Evolutionary conservation across 495 filamentous ascomycete species (phyloP).

Genomic region (Penicillium maclennaniae): DNA sequence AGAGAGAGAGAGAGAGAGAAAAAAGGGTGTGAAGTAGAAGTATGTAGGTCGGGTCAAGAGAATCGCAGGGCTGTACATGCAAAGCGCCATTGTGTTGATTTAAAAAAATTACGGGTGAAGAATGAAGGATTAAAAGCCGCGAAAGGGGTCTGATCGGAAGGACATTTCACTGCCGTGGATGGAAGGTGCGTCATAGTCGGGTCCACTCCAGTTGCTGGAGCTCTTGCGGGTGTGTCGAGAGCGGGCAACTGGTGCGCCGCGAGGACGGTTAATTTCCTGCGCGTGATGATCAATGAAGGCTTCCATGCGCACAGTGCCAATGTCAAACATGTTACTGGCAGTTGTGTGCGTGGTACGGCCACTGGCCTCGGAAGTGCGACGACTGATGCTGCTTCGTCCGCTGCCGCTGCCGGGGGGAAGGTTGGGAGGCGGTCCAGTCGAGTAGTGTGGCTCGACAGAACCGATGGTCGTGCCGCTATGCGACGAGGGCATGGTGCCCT

Average conservation of each 20-base stretch:
- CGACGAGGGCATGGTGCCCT: constrained; percentile 42
- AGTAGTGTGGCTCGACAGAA: constrained; percentile 56
- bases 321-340: constrained; percentile 51
- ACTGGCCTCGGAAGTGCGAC: constrained; percentile 45
- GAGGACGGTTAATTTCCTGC: constrained; percentile 31
- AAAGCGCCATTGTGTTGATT: not conserved
- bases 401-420: constrained; percentile 28
- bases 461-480: constrained; percentile 44
- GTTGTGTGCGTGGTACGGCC: constrained; percentile 22
- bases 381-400: constrained; percentile 41
- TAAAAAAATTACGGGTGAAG: not conserved
- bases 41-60: not conserved
- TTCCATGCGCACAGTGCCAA: constrained; percentile 95
- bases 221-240: constrained; percentile 31
- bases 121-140: constrained; percentile 30
- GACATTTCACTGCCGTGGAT: constrained; percentile 31
- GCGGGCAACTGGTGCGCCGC: constrained; percentile 9
- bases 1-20: not conserved
- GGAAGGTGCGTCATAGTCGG: constrained; percentile 30
- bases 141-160: constrained; percentile 37
- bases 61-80: not conserved
- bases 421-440: constrained; percentile 11
- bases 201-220: constrained; percentile 37
- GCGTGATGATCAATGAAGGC: constrained; percentile 61
- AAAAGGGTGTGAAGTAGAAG: not conserved